A percentile compares a stretch with the other conserved stretches of the same genome.
Conservation (phyloP, 2,329 filamentous ascomycete genomes). For the Hypoxylon sp. region DNA sequence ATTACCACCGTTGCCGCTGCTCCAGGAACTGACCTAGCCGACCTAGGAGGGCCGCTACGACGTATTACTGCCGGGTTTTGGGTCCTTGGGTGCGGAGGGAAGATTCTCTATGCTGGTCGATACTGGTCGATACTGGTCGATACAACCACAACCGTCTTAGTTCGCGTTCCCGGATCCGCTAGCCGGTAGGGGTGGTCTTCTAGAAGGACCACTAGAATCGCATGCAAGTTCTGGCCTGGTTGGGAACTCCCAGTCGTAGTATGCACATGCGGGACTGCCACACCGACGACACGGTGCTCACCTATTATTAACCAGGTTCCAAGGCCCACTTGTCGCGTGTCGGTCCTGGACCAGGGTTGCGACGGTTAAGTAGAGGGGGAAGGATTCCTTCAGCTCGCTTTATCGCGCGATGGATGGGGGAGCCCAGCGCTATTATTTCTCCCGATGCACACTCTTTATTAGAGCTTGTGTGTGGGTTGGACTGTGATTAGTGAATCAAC, state of each 20-base stretch:
- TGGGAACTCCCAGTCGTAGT: constrained; percentile 34
- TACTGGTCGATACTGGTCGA: constrained; percentile 35
- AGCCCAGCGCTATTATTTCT: constrained; percentile 14
- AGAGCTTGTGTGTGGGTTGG: background rate
- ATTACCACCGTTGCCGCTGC: constrained; percentile 32
- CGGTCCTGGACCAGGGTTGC: constrained; percentile 41
- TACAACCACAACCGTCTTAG: constrained; percentile 41
- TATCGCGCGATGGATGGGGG: constrained; percentile 28
- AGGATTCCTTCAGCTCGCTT: constrained; percentile 28
- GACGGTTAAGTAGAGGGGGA: constrained; percentile 34
- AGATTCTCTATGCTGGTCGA: constrained; percentile 38
- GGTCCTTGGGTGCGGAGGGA: constrained; percentile 40
- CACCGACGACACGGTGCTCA: constrained; percentile 45
- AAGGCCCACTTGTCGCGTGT: constrained; percentile 46
- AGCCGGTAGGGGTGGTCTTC: constrained; percentile 44
- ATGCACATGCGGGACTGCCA: constrained; percentile 45
- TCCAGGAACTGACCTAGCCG: constrained; percentile 33
- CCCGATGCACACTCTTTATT: constrained; percentile 13
- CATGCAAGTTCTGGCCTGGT: constrained; percentile 35
- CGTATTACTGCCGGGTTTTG: constrained; percentile 39
- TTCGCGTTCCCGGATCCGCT: constrained; percentile 37
- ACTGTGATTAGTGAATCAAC: constrained; percentile 15
- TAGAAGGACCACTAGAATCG: constrained; percentile 48
- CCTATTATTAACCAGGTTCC: constrained; percentile 45
- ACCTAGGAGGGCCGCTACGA: constrained; percentile 32